Conservation (phyloP, 2,329 filamentous ascomycete genomes). For the Fusarium xylarioides region DNA sequence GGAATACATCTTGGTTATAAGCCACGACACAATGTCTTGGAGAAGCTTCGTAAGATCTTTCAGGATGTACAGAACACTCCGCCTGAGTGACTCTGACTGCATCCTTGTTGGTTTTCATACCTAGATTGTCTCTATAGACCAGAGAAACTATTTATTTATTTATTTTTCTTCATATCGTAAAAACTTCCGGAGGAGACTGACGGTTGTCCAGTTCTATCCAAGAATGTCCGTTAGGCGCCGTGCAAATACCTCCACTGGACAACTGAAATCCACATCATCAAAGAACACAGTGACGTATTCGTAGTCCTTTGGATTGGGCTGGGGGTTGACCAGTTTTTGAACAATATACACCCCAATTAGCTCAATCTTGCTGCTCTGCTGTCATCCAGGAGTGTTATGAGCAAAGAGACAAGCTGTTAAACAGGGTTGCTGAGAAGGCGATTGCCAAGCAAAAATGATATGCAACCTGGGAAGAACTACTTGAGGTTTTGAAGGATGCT, state of each 20-base stretch:
- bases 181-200: too few relatives aligned
- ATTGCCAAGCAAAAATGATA: too few relatives aligned
- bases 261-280: neutral
- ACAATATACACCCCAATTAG: neutral
- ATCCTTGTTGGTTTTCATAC: rapidly evolving
- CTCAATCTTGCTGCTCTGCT: neutral
- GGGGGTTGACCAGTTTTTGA: neutral
- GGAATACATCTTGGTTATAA: neutral
- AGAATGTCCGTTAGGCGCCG: neutral
- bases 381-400: neutral
- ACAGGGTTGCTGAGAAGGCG: too few relatives aligned
- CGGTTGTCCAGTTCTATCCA: neutral
- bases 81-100: neutral
- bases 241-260: neutral
- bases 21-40: neutral
- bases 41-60: neutral
- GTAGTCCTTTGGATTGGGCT: neutral
- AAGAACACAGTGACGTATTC: neutral
- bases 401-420: too few relatives aligned
- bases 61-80: neutral
- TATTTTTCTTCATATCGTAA: too few relatives aligned
- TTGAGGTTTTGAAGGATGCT: too few relatives aligned
- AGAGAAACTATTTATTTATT: neutral
- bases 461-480: too few relatives aligned
- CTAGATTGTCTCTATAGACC: neutral